Base-by-base conservation (phyloP, 208 protist species). In the Acanthamoeba lenticulata region DNA sequence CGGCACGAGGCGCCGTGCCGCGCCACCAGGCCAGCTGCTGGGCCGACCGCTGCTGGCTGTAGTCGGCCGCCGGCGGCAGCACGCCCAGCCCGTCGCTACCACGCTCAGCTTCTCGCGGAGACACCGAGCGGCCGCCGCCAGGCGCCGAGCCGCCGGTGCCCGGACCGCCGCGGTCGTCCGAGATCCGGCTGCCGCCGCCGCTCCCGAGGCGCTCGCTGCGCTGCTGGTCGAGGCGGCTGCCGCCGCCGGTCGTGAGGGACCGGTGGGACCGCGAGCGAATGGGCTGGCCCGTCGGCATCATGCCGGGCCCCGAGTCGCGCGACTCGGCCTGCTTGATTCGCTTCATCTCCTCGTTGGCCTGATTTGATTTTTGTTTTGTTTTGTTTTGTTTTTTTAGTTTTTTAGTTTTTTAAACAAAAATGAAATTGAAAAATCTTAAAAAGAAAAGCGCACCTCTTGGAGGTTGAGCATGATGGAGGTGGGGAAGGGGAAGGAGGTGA, bases 391-490 rank as follows among this genome's bases (percentile, higher is more conserved):
- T 55, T 9, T 55, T 5, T 49, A 49, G 45, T 49, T 49, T 19
- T 15, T 52, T 60, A 60, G 52, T 60, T 60, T 27, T 11, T 60
- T 27, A 11, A 21, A 11, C 15, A 60, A 60, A 11, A 21, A 60
- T 60, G 52, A 27, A 21, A 21, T 21, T 60, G 21, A 60, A 21
- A 21, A 60, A 21, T 60, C 15, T 21, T 60, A 21, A 60, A 60
- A 21, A 60, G 15, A 21, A 60, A 60, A n/a, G n/a, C 52, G 52
- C 52, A 74, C 65, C 65, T 74, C 32, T 86, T 86, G 40, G 19
- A 86, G 77, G 44, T 86, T 44, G 27, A 52, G 24, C 77, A 52
- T 86, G 77, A 86, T 86, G 77, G 77, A 86, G 42, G 77, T 15
- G 77, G 77, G 77, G 77, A 86, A 86, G 40, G 77, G 77, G 44